Evolutionary conservation across 2,329 filamentous ascomycete species (phyloP).

Genomic region (Colletotrichum musicola): DNA sequence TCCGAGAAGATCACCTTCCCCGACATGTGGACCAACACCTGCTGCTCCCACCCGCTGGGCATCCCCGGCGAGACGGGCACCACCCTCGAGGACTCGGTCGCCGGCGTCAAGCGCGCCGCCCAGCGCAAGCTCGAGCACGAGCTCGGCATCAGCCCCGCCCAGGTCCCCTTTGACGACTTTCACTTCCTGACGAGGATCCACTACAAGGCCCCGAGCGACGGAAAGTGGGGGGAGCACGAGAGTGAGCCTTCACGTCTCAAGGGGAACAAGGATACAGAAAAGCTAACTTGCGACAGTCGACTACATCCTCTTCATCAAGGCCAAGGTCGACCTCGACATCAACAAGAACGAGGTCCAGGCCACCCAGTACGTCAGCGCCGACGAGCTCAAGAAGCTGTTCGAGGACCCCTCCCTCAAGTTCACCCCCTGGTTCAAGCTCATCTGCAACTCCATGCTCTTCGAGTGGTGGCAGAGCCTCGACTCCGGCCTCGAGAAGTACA

Average conservation of each 20-base stretch:
- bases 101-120: conserved; percentile 91
- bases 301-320: conserved; percentile 98
- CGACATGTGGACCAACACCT: conserved; percentile 99
- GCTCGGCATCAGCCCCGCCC: conserved; percentile 87
- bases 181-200: conserved; percentile 96
- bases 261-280: no score
- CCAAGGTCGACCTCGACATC: conserved; percentile 83
- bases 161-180: conserved; percentile 93
- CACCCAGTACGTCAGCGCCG: conserved; percentile 84
- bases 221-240: conserved; percentile 99
- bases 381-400: conserved; percentile 88
- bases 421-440: conserved; percentile 99
- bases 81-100: conserved; percentile 81
- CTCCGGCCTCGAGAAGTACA: conserved; percentile 84
- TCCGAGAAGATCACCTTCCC: conserved; percentile 99
- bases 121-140: conserved; percentile 95
- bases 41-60: conserved; percentile 96
- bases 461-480: conserved; percentile 96
- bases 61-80: conserved; percentile 92
- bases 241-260: no score
- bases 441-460: conserved; percentile 97
- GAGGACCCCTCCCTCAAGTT: conserved; percentile 84
- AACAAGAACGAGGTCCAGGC: conserved; percentile 93
- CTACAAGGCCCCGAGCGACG: conserved; percentile 96
- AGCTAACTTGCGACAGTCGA: conserved; percentile 73